Conservation (phyloP, 352 stramenopile species). For the Pythium inflatum region DNA sequence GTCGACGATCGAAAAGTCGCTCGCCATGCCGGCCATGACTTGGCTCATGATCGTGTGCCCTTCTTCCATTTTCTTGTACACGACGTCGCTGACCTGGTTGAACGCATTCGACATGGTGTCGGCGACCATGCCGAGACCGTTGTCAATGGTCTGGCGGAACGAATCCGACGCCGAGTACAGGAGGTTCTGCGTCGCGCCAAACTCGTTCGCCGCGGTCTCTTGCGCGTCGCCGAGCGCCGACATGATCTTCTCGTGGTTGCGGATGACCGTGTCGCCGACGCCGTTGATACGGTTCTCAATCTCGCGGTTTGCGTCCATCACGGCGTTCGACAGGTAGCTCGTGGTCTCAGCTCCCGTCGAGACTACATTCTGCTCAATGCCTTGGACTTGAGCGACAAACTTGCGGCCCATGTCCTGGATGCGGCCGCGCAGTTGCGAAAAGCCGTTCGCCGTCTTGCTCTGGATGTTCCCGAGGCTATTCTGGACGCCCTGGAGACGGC, state of each 20-base stretch:
- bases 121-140: background rate
- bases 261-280: conserved; percentile 12
- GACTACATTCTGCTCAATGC: conserved; percentile 17
- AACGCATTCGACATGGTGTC: conserved; percentile 9
- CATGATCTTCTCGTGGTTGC: conserved; percentile 20
- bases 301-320: conserved; percentile 6
- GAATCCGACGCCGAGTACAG: conserved; percentile 12
- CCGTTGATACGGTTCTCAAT: conserved; percentile 16
- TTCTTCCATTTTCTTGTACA: conserved; percentile 20
- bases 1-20: conserved; percentile 8
- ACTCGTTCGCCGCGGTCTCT: conserved; percentile 15
- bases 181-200: conserved; percentile 4
- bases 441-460: conserved; percentile 7
- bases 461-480: conserved; percentile 13
- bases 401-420: conserved; percentile 23
- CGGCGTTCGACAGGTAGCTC: conserved; percentile 18
- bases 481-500: conserved; percentile 13
- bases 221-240: conserved; percentile 11
- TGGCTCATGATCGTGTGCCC: conserved; percentile 2
- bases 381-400: conserved; percentile 13
- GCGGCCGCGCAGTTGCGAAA: conserved; percentile 4
- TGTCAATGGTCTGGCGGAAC: conserved; percentile 17
- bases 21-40: conserved; percentile 12
- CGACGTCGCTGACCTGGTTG: conserved; percentile 18
- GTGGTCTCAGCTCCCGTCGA: conserved; percentile 18